Evolutionary conservation across 2,329 filamentous ascomycete genomes (phyloP), one percentile per base, ranked within the genome.

Genomic region (Penicillium sp.): DNA sequence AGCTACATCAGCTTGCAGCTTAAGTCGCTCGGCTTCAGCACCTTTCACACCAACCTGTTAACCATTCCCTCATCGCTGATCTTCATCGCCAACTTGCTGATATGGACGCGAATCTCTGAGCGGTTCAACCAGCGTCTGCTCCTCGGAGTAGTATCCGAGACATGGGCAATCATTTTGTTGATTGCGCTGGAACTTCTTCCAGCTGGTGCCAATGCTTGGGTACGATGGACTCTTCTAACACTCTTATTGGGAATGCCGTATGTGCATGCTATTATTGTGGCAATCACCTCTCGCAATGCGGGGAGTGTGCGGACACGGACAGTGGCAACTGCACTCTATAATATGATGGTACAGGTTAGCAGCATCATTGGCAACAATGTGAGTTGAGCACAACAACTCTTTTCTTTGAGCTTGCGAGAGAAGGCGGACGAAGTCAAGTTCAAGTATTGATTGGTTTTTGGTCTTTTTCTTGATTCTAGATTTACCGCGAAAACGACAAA

Each of bases 1-100:
- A 62, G 45, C 43, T 73, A 73, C 37, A 62, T 73, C 45, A 71
- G 67, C 13, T 54, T 73, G 9, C 58, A 70, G 43, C 56, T 77
- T 1, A 77, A 76, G 52, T 71, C 76, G 2, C 67, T 84, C 4
- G 80, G 73, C 9, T 83, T 82, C 66, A 66, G 66, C 42, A 80
- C 79, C 1, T 79, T 85, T 59, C 66, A 80, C 29, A 78, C 76
- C 27, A 86, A 84, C 54, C 70, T 86, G 51, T 73, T 86, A 24
- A 80, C 80, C 1, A 83, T 84, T 11, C 80, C 80, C 0, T 75
- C 78, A 0, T 77, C 77, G 12, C 72, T 70, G 0, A 63, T 82
- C 1, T 80, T 81, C 59, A 81, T 83, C 50, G 47, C 80, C 41
- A 79, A 79, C 39, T 75, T 83, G 65, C 60, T 82, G 12, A 61